Conservation (phyloP, 1,139 yeast genomes). For the Kodamaea arcana region DNA sequence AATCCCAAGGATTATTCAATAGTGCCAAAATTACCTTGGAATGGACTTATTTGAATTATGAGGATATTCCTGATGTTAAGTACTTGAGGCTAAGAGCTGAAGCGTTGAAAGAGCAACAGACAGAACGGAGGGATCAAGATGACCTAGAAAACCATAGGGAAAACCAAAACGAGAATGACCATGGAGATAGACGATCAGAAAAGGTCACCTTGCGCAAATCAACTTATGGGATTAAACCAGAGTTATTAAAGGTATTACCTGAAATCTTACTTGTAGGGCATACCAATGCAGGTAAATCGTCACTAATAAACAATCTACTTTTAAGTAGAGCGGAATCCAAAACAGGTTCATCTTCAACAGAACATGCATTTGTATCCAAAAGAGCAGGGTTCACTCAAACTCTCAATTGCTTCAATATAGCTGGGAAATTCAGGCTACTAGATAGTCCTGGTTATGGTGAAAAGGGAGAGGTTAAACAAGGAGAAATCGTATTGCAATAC, state of each 20-base stretch:
- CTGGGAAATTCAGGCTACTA: conserved; percentile 57
- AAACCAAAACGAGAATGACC: conserved; percentile 1
- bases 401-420: conserved; percentile 66
- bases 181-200: conserved; percentile 17
- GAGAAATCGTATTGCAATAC: conserved; percentile 62
- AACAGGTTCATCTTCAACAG: conserved; percentile 23
- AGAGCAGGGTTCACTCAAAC: conserved; percentile 77
- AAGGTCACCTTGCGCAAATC: conserved; percentile 2
- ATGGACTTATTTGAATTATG: conserved; percentile 54
- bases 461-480: conserved; percentile 60
- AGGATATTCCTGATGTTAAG: conserved; percentile 57
- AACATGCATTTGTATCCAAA: conserved; percentile 52
- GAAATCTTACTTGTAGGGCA: conserved; percentile 74
- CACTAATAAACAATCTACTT: conserved; percentile 58
- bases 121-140: not conserved
- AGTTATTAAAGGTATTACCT: conserved; percentile 40
- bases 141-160: not conserved
- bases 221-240: conserved; percentile 31
- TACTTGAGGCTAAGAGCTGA: conserved; percentile 22
- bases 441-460: conserved; percentile 90
- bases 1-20: conserved; percentile 37
- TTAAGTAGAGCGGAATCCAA: conserved; percentile 25
- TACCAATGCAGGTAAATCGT: conserved; percentile 83
- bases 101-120: not conserved
- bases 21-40: conserved; percentile 43